Evolutionary conservation across 2,329 filamentous ascomycete species (phyloP), one percentile per base, ranked within the genome.

Genomic region (Exophiala aquamarina): DNA sequence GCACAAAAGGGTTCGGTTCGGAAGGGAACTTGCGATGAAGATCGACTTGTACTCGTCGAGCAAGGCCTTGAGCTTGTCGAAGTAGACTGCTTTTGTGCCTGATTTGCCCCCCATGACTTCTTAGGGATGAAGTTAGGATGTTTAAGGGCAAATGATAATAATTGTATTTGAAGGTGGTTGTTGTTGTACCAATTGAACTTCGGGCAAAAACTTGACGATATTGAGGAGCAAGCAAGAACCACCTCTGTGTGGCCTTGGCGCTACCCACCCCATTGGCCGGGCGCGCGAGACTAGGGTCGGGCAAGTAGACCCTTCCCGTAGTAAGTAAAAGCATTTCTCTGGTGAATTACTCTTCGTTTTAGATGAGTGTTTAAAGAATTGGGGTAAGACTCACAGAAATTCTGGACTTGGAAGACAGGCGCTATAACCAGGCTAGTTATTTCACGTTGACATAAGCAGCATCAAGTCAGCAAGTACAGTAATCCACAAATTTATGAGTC

Each of bases 51-150:
- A 97, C 74, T 90, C 86, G 81, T 97, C 89, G 74, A 98, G 86
- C 74, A 97, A 84, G 76, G 74, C 75, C 86, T 96, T 95, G 74
- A 98, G 90, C 90, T 97, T 97, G 76, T 96, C 92, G 82, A 98
- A 98, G 85, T 98, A 95, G 74, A 75, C 87, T 74, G 89, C 83
- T 84, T 97, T 98, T 84, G 86, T 91, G 70, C 79, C 82, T 68
- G 87, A 81, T 81, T 89, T 96, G 90, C 89, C 91, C 90, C 90
- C 91, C 91, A 95, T 95, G 82, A 89, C 87, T 94, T 89, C 89
- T 94, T 94, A 77, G 80, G 66, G 65, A 69, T 89, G 89, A 93
- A 93, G 89, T 87, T 83, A 94, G 90, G 90, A 88, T 95, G 74
- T 95, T 95, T 95, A 91, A 95, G 91, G 90, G 86, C 69, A 70